Percentiles rank a stretch among this genome's conserved stretches.
Evolutionary conservation across 495 filamentous ascomycete species (phyloP).

Genomic region (Penicillium alfredii): DNA sequence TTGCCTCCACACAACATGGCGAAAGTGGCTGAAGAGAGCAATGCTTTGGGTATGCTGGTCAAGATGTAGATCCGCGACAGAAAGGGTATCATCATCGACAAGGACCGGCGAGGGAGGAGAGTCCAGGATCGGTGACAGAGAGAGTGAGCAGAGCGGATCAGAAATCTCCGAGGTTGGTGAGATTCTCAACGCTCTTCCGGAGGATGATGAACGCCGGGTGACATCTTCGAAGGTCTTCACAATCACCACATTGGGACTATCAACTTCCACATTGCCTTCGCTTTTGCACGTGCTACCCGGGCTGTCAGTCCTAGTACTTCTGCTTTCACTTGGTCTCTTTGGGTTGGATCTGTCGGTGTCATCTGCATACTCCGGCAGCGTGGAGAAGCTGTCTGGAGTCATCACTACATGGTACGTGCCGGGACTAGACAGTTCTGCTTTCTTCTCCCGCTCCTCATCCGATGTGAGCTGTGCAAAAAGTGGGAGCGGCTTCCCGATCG

Average conservation of each 20-base stretch:
- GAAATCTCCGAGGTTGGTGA: slow-evolving; percentile 35
- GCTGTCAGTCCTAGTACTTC: too few relatives aligned
- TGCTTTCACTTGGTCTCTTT: slow-evolving; percentile 10
- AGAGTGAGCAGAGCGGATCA: slow-evolving; percentile 24
- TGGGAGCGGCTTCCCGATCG: slow-evolving; percentile 40
- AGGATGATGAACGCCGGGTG: slow-evolving; percentile 24
- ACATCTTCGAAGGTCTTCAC: slow-evolving; percentile 46
- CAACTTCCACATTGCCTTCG: slow-evolving; percentile 11
- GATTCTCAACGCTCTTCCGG: slow-evolving; percentile 24
- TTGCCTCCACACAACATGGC: slow-evolving; percentile 37
- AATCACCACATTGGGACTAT: slow-evolving; percentile 44
- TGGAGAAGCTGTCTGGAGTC: slow-evolving; percentile 49
- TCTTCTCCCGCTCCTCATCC: slow-evolving; percentile 57
- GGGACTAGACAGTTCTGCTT: slow-evolving; percentile 46
- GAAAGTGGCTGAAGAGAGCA: slow-evolving; percentile 40
- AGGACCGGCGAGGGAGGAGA: slow-evolving; percentile 15
- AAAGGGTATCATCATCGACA: slow-evolving; percentile 12
- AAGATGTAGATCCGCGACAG: slow-evolving; percentile 13
- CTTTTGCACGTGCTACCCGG: too few relatives aligned
- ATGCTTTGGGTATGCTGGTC: slow-evolving; percentile 27
- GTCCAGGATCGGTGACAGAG: slow-evolving; percentile 17
- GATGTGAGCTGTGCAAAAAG: slow-evolving; percentile 49
- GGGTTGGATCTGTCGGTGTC: slow-evolving; percentile 21
- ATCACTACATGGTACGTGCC: slow-evolving; percentile 54
- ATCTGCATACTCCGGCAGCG: slow-evolving; percentile 48